Percentiles rank a stretch among this genome's conserved stretches.
Conservation (phyloP, 805 yeast genomes). For the Kurtzmaniella cleridarum region DNA sequence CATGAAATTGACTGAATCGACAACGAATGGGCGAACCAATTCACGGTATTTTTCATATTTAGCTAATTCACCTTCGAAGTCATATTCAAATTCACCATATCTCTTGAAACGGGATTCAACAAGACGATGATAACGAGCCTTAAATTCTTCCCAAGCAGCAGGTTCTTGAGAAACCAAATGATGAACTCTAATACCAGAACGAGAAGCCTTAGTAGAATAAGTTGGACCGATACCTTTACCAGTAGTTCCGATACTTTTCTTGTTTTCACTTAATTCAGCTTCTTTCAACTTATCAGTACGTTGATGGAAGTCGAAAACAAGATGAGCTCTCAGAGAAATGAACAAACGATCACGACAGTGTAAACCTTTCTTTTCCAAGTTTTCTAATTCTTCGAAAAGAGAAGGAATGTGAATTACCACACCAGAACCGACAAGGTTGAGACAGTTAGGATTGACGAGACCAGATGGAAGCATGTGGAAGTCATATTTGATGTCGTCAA, state of each 20-base stretch:
- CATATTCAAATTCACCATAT: constrained; percentile 90
- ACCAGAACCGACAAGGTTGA: constrained; percentile 89
- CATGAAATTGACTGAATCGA: constrained; percentile 84
- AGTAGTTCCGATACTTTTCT: constrained; percentile 92
- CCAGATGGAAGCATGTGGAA: constrained; percentile 99
- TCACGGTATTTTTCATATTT: constrained; percentile 73
- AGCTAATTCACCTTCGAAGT: constrained; percentile 72
- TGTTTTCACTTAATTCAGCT: constrained; percentile 74
- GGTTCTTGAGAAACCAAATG: constrained; percentile 88
- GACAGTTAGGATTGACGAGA: constrained; percentile 88
- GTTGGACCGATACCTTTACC: constrained; percentile 99
- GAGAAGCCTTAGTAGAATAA: constrained; percentile 91
- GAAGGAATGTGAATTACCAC: constrained; percentile 95
- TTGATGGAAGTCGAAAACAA: constrained; percentile 98
- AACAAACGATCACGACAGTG: constrained; percentile 71
- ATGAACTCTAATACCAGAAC: constrained; percentile 96
- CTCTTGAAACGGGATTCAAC: constrained; percentile 79
- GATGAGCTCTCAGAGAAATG: constrained; percentile 88
- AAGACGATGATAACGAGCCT: constrained; percentile 66
- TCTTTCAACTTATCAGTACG: constrained; percentile 94
- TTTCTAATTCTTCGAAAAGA: constrained; percentile 79
- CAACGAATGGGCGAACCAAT: constrained; percentile 79
- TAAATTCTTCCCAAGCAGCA: constrained; percentile 91
- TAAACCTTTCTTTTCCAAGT: constrained; percentile 78
- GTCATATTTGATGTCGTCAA: constrained; percentile 80